Evolutionary conservation across 2,329 filamentous ascomycete species (phyloP), one percentile per base, ranked within the genome.

Genomic region (Penicillium palitans): DNA sequence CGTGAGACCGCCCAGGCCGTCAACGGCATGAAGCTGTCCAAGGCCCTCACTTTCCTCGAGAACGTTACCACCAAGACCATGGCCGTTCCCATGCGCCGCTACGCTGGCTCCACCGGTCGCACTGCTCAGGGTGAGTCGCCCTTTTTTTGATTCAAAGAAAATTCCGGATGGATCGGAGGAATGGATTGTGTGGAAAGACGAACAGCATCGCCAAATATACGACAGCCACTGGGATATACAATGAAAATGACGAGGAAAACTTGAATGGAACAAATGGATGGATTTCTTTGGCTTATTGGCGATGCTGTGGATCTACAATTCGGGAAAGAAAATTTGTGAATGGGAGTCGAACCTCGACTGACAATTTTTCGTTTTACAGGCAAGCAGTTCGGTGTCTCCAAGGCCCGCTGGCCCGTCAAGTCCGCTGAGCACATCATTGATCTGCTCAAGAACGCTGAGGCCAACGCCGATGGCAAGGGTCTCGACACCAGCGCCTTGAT

Each of bases 1-100:
- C 92, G 95, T 78, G 96, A 99, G 87, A 97, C 93, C 71, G 95
- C 96, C 69, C 95, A 98, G 86, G 93, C 93, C 76, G 96, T 99
- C 88, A 98, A 95, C 84, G 93, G 93, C 83, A 96, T 92, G 92
- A 97, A 97, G 86, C 80, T 98, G 78, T 86, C 91, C 83, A 93
- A 95, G 78, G 95, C 95, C 76, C 83, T 97, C 72, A 88, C 88
- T 79, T 99, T 96, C 89, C 91, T 99, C 78, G 91, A 96, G 86
- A 98, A 99, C 82, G 95, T 99, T 75, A 87, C 91, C 83, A 90
- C 89, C 82, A 91, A 99, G 86, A 91, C 89, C 82, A 95, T 99
- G 88, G 93, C 92, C 69, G 90, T 99, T 74, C 93, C 95, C 78
- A 96, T 99, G 90, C 90, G 96, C 83, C 88, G 95, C 84, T 99